A percentile compares a stretch with the other conserved stretches of the same genome.
phyloP scores from a whole-genome alignment of 1,284 basidiomycete genomes.

The Puccinia polysora region DNA sequence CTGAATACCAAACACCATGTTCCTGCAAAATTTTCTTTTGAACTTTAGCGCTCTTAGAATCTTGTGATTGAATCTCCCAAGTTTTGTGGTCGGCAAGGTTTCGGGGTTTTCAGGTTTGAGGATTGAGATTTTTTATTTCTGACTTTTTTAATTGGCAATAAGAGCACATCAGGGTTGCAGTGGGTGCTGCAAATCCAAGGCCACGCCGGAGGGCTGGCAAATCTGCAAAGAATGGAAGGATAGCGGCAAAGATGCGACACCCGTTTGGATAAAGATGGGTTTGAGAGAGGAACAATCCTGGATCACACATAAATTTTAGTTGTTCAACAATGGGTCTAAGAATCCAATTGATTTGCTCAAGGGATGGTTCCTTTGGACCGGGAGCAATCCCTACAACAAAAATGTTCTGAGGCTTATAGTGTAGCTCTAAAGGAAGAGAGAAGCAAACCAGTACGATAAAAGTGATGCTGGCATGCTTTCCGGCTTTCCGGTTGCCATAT shows the following conservation, averaged over 20 bases:
- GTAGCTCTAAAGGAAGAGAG: background rate
- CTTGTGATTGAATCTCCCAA: background rate
- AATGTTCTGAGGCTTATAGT: background rate
- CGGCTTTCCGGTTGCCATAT: background rate
- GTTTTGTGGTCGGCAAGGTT: background rate
- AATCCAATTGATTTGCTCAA: conserved; percentile 14
- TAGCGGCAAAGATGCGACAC: background rate
- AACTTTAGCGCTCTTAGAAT: background rate
- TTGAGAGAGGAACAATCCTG: conserved; percentile 12
- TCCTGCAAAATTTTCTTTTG: conserved; percentile 9
- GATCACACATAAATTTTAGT: background rate
- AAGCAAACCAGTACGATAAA: conserved; percentile 13
- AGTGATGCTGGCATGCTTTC: conserved; percentile 18
- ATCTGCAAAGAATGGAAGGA: conserved; percentile 10
- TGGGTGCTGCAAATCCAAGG: conserved; percentile 7
- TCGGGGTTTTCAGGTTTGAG: background rate
- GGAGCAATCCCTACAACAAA: conserved; percentile 11
- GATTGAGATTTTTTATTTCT: conserved; percentile 4
- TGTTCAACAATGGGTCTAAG: conserved; percentile 5
- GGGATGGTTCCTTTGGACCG: conserved; percentile 3
- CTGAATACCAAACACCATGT: conserved; percentile 9
- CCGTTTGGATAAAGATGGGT: conserved; percentile 1
- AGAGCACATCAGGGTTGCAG: conserved; percentile 4
- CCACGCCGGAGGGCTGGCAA: conserved; percentile 1
- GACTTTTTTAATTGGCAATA: conserved; percentile 3